A percentile compares a stretch with the other conserved stretches of the same genome.
Conservation (phyloP, 768 basidiomycete species). For the Boletus huronensis region DNA sequence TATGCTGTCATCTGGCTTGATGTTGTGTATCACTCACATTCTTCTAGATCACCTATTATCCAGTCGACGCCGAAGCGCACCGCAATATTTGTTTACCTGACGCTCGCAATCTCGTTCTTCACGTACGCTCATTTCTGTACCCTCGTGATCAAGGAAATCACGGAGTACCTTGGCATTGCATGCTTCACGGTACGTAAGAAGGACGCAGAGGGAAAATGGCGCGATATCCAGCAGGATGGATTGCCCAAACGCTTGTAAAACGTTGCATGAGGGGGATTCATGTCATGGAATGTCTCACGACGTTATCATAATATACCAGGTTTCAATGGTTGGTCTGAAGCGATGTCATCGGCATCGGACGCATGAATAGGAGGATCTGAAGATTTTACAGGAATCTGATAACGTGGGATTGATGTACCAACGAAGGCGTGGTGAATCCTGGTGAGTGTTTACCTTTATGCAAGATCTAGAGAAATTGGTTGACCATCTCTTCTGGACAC, state of each 20-base stretch:
- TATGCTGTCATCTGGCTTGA: slow-evolving; percentile 34
- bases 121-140: slow-evolving; percentile 76
- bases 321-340: not conserved
- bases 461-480: no score
- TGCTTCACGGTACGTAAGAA: slow-evolving; percentile 91
- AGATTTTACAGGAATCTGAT: no score
- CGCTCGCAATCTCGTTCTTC: slow-evolving; percentile 62
- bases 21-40: not conserved
- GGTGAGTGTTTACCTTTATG: no score
- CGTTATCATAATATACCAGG: slow-evolving; percentile 1
- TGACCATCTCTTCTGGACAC: no score
- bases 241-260: slow-evolving; percentile 20
- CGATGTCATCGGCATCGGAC: not conserved
- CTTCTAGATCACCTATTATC: slow-evolving; percentile 63
- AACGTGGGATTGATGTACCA: no score
- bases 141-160: slow-evolving; percentile 84
- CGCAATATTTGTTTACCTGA: slow-evolving; percentile 68
- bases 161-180: slow-evolving; percentile 88
- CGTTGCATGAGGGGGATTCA: not conserved
- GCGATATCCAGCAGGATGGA: slow-evolving; percentile 28
- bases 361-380: not conserved
- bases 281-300: not conserved
- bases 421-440: no score
- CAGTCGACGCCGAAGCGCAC: slow-evolving; percentile 63
- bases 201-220: slow-evolving; percentile 67